Evolutionary conservation across 225 moss, liverwort and hornwort species (phyloP).

Genomic region (Anthoceros angustus): DNA sequence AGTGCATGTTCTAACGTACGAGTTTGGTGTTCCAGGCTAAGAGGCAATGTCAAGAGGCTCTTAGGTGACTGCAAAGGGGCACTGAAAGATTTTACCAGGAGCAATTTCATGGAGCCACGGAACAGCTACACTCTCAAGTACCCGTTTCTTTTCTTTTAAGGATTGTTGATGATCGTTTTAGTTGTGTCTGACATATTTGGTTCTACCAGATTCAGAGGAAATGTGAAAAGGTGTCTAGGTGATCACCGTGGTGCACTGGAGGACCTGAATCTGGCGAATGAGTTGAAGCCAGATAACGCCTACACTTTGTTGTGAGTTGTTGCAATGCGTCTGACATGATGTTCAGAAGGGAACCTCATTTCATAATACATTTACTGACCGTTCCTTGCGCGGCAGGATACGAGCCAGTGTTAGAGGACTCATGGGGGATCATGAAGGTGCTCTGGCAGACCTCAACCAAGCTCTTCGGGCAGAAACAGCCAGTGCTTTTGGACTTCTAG

Average conservation of each 20-base stretch:
- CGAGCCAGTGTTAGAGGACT: neutral
- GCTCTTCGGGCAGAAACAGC: neutral
- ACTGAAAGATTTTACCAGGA: constrained; percentile 27
- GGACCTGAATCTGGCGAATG: neutral
- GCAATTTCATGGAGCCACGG: constrained; percentile 23
- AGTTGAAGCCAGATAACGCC: neutral
- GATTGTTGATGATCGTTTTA: neutral
- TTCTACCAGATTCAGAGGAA: neutral
- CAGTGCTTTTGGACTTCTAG: neutral
- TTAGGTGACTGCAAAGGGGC: constrained; percentile 33
- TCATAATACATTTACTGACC: neutral
- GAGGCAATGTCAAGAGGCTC: constrained; percentile 32
- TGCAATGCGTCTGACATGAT: neutral
- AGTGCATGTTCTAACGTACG: neutral
- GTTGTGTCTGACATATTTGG: neutral
- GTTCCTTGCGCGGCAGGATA: neutral
- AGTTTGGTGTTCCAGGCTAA: constrained; percentile 16
- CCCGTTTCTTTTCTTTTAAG: neutral
- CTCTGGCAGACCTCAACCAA: neutral
- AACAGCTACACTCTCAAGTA: constrained; percentile 25
- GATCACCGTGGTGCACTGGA: neutral
- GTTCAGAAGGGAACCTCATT: neutral
- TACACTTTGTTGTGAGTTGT: neutral
- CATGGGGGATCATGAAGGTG: neutral
- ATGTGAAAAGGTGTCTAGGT: neutral